Evolutionary conservation across 2,329 filamentous ascomycete genomes (phyloP).

Genomic region (Penicillium griseofulvum): DNA sequence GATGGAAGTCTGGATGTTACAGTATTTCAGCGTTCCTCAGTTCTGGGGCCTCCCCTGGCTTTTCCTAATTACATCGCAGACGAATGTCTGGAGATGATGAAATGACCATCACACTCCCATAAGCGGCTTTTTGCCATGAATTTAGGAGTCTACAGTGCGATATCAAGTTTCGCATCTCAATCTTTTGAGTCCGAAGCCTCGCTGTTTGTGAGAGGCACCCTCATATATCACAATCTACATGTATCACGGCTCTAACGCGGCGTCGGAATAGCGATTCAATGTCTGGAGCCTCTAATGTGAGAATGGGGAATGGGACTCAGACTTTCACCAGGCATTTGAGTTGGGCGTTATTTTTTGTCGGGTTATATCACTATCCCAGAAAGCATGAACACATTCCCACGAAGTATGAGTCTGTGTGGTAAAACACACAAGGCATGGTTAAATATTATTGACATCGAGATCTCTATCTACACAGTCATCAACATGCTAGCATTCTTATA

Average conservation of each 20-base stretch:
- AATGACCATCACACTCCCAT: neutral
- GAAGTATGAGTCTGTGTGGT: too few species aligned
- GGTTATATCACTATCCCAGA: neutral
- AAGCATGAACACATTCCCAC: neutral
- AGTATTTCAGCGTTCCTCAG: too few species aligned
- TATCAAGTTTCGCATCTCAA: neutral
- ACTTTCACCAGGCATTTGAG: neutral
- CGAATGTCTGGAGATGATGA: neutral
- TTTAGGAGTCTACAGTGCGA: too few species aligned
- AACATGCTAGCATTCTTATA: constrained; percentile 95
- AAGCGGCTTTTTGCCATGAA: neutral
- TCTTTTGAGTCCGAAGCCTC: too few species aligned
- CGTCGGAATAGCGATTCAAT: neutral
- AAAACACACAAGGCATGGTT: neutral
- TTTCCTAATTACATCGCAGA: neutral
- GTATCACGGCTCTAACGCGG: neutral
- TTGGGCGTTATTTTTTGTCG: neutral
- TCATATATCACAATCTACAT: neutral
- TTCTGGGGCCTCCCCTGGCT: too few species aligned
- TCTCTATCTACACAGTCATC: constrained; percentile 66
- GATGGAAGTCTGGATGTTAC: too few species aligned
- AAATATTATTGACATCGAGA: neutral
- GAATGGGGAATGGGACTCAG: neutral
- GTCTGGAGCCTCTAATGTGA: neutral
- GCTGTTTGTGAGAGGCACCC: neutral